Percentiles rank a stretch among this genome's conserved stretches.
Evolutionary conservation across 2,329 filamentous ascomycete genomes (phyloP).

Genomic region (Alternaria consortialis): DNA sequence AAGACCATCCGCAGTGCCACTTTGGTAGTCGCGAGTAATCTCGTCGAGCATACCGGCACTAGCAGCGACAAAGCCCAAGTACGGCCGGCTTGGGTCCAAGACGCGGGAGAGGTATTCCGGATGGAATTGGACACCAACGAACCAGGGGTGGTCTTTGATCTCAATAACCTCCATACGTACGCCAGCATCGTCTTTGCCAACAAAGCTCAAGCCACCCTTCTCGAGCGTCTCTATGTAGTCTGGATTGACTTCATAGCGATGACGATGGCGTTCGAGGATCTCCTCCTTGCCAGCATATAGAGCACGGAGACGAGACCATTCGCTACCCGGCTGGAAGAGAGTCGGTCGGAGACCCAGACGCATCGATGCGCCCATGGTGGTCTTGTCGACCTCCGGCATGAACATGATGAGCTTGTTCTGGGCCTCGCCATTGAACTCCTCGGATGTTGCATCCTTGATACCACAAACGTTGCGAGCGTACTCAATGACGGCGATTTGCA

Average conservation of each 20-base stretch:
- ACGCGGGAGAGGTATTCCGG: constrained; percentile 85
- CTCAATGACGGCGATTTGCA: constrained; percentile 94
- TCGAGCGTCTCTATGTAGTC: constrained; percentile 74
- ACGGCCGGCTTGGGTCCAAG: constrained; percentile 75
- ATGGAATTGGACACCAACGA: constrained; percentile 87
- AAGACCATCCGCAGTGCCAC: constrained; percentile 22
- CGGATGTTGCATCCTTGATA: constrained; percentile 65
- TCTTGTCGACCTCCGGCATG: constrained; percentile 87
- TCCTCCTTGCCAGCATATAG: constrained; percentile 69
- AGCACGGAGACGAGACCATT: constrained; percentile 80
- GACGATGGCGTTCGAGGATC: constrained; percentile 78
- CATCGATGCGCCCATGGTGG: constrained; percentile 87
- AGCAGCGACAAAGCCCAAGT: constrained; percentile 85
- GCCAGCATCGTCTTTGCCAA: constrained; percentile 81
- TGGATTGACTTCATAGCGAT: constrained; percentile 92
- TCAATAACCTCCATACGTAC: constrained; percentile 86
- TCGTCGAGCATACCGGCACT: constrained; percentile 71
- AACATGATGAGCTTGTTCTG: constrained; percentile 79
- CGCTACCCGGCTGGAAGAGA: constrained; percentile 76
- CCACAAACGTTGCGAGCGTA: constrained; percentile 79
- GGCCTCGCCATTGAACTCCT: constrained; percentile 67
- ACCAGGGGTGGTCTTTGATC: constrained; percentile 83
- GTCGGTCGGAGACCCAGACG: constrained; percentile 79
- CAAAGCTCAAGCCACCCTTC: constrained; percentile 74
- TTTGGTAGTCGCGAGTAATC: constrained; percentile 48